Evolutionary conservation across 352 stramenopile species (phyloP).

Genomic region (Pythium insidiosum): DNA sequence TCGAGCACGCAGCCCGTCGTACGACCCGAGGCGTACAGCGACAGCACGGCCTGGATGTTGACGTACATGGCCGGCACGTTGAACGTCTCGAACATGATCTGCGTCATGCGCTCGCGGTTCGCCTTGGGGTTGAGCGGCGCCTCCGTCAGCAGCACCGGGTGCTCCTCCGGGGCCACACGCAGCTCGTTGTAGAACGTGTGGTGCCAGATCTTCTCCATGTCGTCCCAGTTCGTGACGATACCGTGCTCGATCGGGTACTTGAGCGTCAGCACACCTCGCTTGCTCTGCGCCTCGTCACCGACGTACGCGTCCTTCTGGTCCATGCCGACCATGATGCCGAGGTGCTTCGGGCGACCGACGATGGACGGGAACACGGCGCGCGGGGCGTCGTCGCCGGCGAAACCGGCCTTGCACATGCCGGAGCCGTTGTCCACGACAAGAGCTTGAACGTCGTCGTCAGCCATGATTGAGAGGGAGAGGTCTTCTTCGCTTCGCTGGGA

Average conservation of each 20-base stretch:
- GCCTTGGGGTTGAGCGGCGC: conserved; percentile 78
- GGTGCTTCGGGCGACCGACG: conserved; percentile 16
- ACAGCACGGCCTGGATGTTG: conserved; percentile 81
- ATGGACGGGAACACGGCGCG: conserved; percentile 20
- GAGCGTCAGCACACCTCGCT: conserved; percentile 13
- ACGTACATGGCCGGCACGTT: conserved; percentile 83
- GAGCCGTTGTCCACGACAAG: too few species aligned
- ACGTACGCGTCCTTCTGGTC: conserved; percentile 11
- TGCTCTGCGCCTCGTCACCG: conserved; percentile 9
- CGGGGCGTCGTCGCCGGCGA: conserved; percentile 22
- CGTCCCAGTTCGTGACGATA: conserved; percentile 97
- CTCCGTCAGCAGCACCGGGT: conserved; percentile 86
- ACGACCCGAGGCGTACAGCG: conserved; percentile 85
- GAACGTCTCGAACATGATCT: conserved; percentile 93
- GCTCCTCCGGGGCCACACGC: conserved; percentile 86
- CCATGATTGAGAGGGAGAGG: too few species aligned
- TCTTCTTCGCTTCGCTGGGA: too few species aligned
- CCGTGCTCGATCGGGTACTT: conserved; percentile 96
- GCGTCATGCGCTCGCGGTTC: conserved; percentile 71
- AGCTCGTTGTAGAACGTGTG: conserved; percentile 97
- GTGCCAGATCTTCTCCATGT: conserved; percentile 98
- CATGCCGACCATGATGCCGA: conserved; percentile 11
- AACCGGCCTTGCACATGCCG: conserved; percentile 48
- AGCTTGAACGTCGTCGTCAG: too few species aligned
- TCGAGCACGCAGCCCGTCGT: conserved; percentile 86